phyloP scores from a whole-genome alignment of 2,329 filamentous ascomycete species.

The Aspergillus arachidicola region DNA sequence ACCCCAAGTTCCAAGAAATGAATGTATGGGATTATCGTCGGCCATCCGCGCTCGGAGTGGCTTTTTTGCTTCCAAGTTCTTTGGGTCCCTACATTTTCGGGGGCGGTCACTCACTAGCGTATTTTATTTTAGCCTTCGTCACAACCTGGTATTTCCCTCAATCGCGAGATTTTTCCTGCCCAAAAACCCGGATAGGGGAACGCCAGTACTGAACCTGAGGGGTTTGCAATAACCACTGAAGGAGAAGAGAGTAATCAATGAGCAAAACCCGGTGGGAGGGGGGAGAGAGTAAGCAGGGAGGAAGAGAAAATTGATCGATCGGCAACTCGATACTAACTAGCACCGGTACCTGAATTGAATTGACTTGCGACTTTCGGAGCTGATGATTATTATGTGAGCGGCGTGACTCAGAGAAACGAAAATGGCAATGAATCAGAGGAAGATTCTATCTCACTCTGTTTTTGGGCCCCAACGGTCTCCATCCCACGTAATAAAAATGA shows the following conservation, averaged over 20 bases:
- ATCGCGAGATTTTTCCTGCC: not conserved
- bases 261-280: slow-evolving; percentile 11
- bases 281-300: slow-evolving; percentile 7
- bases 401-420: slow-evolving; percentile 17
- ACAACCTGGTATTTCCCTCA: slow-evolving; percentile 22
- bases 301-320: not conserved
- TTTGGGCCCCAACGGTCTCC: not conserved
- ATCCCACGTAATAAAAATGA: slow-evolving; percentile 19
- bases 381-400: slow-evolving; percentile 9
- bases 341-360: slow-evolving; percentile 9
- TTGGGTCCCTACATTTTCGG: not conserved
- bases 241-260: slow-evolving; percentile 3
- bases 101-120: slow-evolving; percentile 18
- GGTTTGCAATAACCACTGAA: not conserved
- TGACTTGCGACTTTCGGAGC: slow-evolving; percentile 26
- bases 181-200: not conserved
- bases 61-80: not conserved
- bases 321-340: not conserved
- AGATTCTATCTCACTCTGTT: not conserved
- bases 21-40: slow-evolving; percentile 15
- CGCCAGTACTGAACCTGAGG: not conserved
- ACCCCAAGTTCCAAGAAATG: slow-evolving; percentile 14
- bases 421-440: slow-evolving; percentile 1
- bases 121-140: slow-evolving; percentile 9
- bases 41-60: slow-evolving; percentile 23